Evolutionary conservation across 2,329 filamentous ascomycete species (phyloP), one percentile per base, ranked within the genome.

Genomic region (Pseudogymnoascus sp.): DNA sequence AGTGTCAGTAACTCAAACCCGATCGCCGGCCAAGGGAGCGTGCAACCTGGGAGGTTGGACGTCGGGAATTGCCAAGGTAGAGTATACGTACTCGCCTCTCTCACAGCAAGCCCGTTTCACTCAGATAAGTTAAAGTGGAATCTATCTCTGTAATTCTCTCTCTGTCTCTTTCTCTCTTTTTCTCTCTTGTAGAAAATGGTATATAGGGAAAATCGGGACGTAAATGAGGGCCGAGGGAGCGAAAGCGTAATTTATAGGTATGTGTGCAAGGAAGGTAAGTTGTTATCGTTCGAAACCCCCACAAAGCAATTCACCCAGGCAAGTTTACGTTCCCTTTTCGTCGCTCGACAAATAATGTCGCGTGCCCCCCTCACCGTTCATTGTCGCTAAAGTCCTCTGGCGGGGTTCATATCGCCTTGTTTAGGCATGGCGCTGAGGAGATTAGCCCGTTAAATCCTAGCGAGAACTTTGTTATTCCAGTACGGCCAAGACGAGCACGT

Each of bases 241-340:
- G 47, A 54, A 54, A 11, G 47, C 16, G 47, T 32, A 32, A 9
- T 54, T 54, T 54, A 54, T 54, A 54, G 47, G 47, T 41, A 16
- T 20, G 22, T 32, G 30, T 32, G 30, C 30, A 16, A 25, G 43
- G 43, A 28, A 50, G 16, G 43, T 6, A 32, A 54, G 47, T 54
- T 54, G 47, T 54, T 54, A 54, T 54, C 47, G 47, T 9, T 11
- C 5, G 25, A 18, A 54, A 50, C 43, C 47, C 43, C 47, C 43
- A 54, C 47, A 54, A 54, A 54, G 28, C 47, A 54, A 54, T 54
- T 54, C 22, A 54, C 43, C 43, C 11, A n/a, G 28, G 32, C 47
- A 54, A 54, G 47, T 54, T 54, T 54, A 54, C 47, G 28, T 54
- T 54, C 47, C 47, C 47, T 54, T 54, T 54, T 54, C 47, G 25